Evolutionary conservation across 768 basidiomycete genomes (phyloP).

Genomic region (Daedalea quercina): DNA sequence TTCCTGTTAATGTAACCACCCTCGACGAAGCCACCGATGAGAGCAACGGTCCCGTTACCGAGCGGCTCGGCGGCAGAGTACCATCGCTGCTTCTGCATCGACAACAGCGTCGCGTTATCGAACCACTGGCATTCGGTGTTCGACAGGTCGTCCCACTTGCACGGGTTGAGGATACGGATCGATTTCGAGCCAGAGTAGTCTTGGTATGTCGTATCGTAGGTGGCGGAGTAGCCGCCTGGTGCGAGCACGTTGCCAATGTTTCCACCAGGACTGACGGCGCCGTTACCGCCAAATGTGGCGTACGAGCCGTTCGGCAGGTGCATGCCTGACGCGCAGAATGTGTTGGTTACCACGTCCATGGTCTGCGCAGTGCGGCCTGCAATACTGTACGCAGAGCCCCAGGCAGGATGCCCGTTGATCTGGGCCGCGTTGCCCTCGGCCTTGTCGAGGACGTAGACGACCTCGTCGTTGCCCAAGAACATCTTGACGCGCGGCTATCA

Average conservation of each 20-base stretch:
- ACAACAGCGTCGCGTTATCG: slow-evolving; percentile 53
- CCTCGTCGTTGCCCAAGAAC: slow-evolving; percentile 74
- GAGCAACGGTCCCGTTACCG: slow-evolving; percentile 67
- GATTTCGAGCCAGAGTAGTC: slow-evolving; percentile 77
- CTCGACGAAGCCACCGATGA: slow-evolving; percentile 76
- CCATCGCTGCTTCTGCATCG: slow-evolving; percentile 70
- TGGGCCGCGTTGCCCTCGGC: slow-evolving; percentile 66
- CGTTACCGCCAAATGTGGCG: slow-evolving; percentile 72
- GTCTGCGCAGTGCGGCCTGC: slow-evolving; percentile 46
- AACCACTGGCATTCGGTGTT: slow-evolving; percentile 59
- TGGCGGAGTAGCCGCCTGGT: slow-evolving; percentile 35
- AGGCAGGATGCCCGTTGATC: slow-evolving; percentile 66
- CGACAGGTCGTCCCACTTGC: slow-evolving; percentile 36
- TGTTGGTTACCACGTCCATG: slow-evolving; percentile 70
- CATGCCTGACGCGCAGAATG: slow-evolving; percentile 80
- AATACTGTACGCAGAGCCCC: slow-evolving; percentile 72
- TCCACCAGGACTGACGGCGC: slow-evolving; percentile 64
- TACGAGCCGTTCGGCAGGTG: slow-evolving; percentile 77
- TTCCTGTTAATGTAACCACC: slow-evolving; percentile 81
- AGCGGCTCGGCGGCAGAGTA: slow-evolving; percentile 72
- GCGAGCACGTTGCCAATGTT: slow-evolving; percentile 40
- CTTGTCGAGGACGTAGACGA: slow-evolving; percentile 92
- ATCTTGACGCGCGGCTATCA: slow-evolving; percentile 35
- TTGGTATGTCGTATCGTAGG: slow-evolving; percentile 61
- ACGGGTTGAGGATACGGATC: slow-evolving; percentile 81